Evolutionary conservation across 108 stramenopile genomes (phyloP), one percentile per base, ranked within the genome.

Genomic region (Nannochloropsis gaditana): DNA sequence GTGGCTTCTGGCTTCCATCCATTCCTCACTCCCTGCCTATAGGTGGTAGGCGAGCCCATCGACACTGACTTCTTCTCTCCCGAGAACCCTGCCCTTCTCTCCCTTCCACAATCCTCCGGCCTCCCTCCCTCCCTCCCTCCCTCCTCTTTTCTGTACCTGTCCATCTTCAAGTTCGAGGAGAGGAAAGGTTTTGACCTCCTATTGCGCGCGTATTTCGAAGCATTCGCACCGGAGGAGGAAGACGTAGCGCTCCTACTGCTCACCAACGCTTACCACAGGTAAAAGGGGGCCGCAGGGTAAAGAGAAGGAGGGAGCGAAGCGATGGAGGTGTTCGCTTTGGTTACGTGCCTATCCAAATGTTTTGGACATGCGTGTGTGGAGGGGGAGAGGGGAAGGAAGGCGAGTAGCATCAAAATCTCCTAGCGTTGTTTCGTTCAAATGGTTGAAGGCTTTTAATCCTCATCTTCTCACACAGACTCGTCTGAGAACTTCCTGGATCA

Each of bases 81-180:
- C 3, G 21, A 21, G 41, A 82, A 41, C 82, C 84, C 45, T 44
- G 41, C 43, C 79, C 45, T 81, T 42, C 59, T 17, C 10, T 5
- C 80, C 59, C 19, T 84, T 11, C 6, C 43, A n/a, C 42, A 2
- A 44, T 41, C n/a, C 15, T n/a, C 41, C 79, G 44, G 43, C n/a
- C 41, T n/a, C 41, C 79, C 43, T 2, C 43, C 73, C 47, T 43
- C 43, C 11, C 43, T n/a, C 8, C 50, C 9, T 43, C 85, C 80
- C 21, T 31, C 80, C 42, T 50, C 31, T 5, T 84, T 89, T 59
- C 15, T 59, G 10, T 89, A 87, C 83, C 21, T 90, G 41, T 86
- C 82, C 47, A 90, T 92, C 21, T 90, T 90, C 82, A 92, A 92
- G 86, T 92, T 84, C 45, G 91, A 92, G 85, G 42, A 59, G 43